Evolutionary conservation across 2,329 filamentous ascomycete species (phyloP), one percentile per base, ranked within the genome.

Genomic region (Tolypocladium paradoxum): DNA sequence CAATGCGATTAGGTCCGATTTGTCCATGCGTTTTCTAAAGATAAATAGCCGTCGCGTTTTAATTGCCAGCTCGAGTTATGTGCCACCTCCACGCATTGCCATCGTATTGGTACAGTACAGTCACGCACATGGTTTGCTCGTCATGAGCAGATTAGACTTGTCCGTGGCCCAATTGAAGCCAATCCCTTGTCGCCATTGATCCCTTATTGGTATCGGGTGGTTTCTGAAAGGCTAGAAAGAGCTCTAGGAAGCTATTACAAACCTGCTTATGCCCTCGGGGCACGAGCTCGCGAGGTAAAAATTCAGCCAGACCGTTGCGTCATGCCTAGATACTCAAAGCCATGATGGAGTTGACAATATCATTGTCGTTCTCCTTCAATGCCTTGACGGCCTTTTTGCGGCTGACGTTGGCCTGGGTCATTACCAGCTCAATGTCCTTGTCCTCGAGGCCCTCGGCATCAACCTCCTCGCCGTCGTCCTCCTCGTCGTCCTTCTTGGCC

Each of bases 281-380:
- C 58, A 60, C 59, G 59, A 53, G 55, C 57, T 62, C 58, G 60
- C 58, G 55, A 59, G 55, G 56, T 56, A 48, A 55, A 56, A 59
- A 56, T 48, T 47, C 55, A 59, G 53, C 54, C 53, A 52, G 53
- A 46, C 51, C 51, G 48, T 50, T 54, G 37, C 34, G 33, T 58
- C 45, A 57, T 57, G 54, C 52, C 70, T 78, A 91, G 80, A 90
- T 85, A 79, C 87, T 90, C 72, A 99, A 78, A 64, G 92, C 91
- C 93, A 99, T 99, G 78, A 99, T 99, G 65, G 93, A 96, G 82
- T 99, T 99, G 80, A 99, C 93, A 77, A 99, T 99, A 72, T 99
- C 93, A 69, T 97, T 96, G 77, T 97, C 92, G 71, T 99, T 99
- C 80, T 97, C 93, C 80, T 90, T 91, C 70, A 99, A 82, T 54